Evolutionary conservation across 108 stramenopile genomes (phyloP).

Genomic region (Discostella pseudostelligera): DNA sequence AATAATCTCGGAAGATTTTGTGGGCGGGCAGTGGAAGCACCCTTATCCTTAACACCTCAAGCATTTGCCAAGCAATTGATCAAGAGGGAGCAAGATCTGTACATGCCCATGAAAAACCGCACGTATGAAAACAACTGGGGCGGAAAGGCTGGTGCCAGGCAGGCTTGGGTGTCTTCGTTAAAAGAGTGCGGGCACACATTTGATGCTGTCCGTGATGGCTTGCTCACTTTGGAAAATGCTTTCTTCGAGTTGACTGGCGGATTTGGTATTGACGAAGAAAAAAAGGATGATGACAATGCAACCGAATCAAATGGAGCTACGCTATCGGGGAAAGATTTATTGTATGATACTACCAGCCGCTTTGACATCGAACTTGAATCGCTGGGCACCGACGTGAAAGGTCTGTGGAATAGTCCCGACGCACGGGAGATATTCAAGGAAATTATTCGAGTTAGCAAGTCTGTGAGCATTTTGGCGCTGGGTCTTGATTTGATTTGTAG

Average conservation of each 20-base stretch:
- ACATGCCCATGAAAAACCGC: conserved; percentile 67
- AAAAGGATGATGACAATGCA: conserved; percentile 4
- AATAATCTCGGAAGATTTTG: conserved; percentile 73
- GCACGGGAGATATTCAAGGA: conserved; percentile 74
- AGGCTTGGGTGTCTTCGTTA: conserved; percentile 79
- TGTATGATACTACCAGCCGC: conserved; percentile 57
- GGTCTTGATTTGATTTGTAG: conserved; percentile 78
- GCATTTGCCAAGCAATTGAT: conserved; percentile 76
- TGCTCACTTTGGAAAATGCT: conserved; percentile 78
- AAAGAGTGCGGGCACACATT: conserved; percentile 76
- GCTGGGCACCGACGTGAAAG: conserved; percentile 58
- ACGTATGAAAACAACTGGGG: conserved; percentile 83
- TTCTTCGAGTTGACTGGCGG: conserved; percentile 74
- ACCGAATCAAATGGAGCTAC: conserved; percentile 8
- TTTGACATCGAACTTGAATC: conserved; percentile 86
- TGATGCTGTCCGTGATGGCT: conserved; percentile 60
- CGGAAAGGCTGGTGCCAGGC: conserved; percentile 73
- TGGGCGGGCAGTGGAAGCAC: conserved; percentile 77
- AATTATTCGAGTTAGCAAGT: conserved; percentile 58
- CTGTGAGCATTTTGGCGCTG: conserved; percentile 70
- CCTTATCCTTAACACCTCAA: conserved; percentile 60
- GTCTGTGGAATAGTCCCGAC: conserved; percentile 72
- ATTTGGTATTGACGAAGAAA: conserved; percentile 26
- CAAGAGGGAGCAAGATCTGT: conserved; percentile 77
- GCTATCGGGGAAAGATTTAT: conserved; percentile 49